A percentile compares a stretch with the other conserved stretches of the same genome.
Evolutionary conservation across 768 basidiomycete species (phyloP).

Genomic region (Naganishia friedmannii): DNA sequence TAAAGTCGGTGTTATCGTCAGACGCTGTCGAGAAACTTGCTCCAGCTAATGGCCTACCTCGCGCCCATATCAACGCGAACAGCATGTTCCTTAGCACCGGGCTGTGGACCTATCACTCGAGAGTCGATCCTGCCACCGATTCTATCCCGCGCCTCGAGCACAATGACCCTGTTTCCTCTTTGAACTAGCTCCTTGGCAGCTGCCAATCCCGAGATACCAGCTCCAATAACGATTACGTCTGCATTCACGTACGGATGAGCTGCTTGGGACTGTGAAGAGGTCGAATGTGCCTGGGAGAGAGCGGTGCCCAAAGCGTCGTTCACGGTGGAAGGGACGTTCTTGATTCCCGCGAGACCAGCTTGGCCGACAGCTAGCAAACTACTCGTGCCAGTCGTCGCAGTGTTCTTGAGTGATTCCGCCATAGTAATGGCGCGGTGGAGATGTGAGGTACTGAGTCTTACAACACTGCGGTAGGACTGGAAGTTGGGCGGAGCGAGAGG

Average conservation of each 20-base stretch:
- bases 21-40: no score
- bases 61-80: conserved; percentile 24
- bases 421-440: conserved; percentile 5
- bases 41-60: conserved; percentile 4
- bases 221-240: conserved; percentile 25
- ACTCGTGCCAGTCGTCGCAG: neutral
- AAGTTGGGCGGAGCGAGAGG: neutral
- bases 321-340: neutral
- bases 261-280: neutral
- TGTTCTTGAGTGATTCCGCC: conserved; percentile 11
- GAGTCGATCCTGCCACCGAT: conserved; percentile 39
- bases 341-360: conserved; percentile 5
- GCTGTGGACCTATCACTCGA: conserved; percentile 1
- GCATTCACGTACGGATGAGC: neutral
- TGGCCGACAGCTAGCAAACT: neutral
- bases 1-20: no score
- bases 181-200: conserved; percentile 40
- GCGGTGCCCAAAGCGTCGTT: neutral
- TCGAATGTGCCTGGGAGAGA: neutral
- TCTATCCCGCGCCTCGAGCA: conserved; percentile 48
- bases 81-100: neutral
- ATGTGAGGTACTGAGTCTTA: conserved; percentile 12
- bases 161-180: conserved; percentile 41
- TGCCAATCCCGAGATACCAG: conserved; percentile 25
- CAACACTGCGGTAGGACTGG: conserved; percentile 2